Evolutionary conservation across 805 yeast genomes (phyloP).

Genomic region (Candida insectorum): DNA sequence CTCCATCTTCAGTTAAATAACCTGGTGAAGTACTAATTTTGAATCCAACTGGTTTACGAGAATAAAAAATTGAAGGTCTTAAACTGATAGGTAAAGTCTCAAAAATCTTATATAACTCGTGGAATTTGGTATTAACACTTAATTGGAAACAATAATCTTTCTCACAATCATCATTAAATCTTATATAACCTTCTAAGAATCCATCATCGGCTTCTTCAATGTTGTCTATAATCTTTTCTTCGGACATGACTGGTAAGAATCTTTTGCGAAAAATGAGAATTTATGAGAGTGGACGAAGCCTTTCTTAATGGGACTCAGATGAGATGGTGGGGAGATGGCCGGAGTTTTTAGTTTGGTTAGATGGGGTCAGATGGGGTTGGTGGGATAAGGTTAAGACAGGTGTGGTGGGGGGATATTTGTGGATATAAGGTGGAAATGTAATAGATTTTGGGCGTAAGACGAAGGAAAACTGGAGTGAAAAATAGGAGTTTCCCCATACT

Average conservation of each 20-base stretch:
- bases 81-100: constrained; percentile 65
- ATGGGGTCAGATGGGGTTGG: too few relatives aligned
- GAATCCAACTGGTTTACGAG: constrained; percentile 62
- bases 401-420: too few relatives aligned
- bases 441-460: too few relatives aligned
- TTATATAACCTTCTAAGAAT: constrained; percentile 55
- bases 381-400: too few relatives aligned
- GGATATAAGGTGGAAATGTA: too few relatives aligned
- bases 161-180: constrained; percentile 81
- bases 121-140: constrained; percentile 54
- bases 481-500: too few relatives aligned
- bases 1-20: constrained; percentile 77
- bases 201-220: constrained; percentile 25
- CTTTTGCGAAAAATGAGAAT: neutral
- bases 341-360: neutral
- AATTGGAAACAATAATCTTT: constrained; percentile 88
- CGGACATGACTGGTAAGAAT: constrained; percentile 13
- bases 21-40: constrained; percentile 69
- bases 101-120: constrained; percentile 60
- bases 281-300: too few relatives aligned
- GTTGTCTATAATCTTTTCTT: constrained; percentile 20
- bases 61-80: constrained; percentile 76
- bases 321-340: neutral
- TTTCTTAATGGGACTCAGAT: neutral
- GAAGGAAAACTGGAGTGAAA: too few relatives aligned